phyloP scores from a whole-genome alignment of 768 basidiomycete genomes.

The Tricholoma terreum region DNA sequence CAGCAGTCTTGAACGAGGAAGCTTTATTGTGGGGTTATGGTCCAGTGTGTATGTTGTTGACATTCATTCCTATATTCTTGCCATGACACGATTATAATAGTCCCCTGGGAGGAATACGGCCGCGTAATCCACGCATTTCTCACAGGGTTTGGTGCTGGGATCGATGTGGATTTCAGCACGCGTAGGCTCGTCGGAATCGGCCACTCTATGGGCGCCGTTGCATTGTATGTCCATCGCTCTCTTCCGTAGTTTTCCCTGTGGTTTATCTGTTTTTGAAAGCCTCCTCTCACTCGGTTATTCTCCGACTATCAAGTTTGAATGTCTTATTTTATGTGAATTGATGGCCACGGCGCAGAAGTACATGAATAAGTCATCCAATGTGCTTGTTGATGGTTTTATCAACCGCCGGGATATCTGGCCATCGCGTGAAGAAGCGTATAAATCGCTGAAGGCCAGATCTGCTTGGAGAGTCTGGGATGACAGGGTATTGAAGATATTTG shows the following conservation, averaged over 20 bases:
- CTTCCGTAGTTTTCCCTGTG: not conserved
- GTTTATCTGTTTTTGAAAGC: constrained; percentile 20
- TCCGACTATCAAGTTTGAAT: constrained; percentile 35
- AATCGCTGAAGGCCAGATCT: constrained; percentile 32
- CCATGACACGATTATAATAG: constrained; percentile 21
- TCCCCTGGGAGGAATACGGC: constrained; percentile 53
- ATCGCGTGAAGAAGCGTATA: constrained; percentile 45
- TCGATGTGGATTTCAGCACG: constrained; percentile 47
- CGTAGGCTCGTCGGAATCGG: constrained; percentile 49
- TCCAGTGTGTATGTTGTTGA: constrained; percentile 36
- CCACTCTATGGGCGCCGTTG: constrained; percentile 53
- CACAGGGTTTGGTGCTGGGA: constrained; percentile 43
- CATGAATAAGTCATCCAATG: constrained; percentile 7
- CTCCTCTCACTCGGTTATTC: constrained; percentile 40
- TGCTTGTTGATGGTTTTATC: constrained; percentile 29
- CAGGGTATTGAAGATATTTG: constrained; percentile 40
- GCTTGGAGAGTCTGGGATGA: constrained; percentile 51
- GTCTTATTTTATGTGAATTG: constrained; percentile 44
- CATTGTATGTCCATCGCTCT: constrained; percentile 32
- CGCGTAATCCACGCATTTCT: constrained; percentile 47
- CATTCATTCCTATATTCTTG: not conserved
- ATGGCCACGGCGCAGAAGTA: constrained; percentile 33
- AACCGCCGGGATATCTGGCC: constrained; percentile 51
- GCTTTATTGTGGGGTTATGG: constrained; percentile 39
- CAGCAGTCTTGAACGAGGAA: constrained; percentile 46